These are phyloP conservation scores for Drosera capensis DNA, from an alignment of 148 eudicot species.

Conservation along the genomic window DNA sequence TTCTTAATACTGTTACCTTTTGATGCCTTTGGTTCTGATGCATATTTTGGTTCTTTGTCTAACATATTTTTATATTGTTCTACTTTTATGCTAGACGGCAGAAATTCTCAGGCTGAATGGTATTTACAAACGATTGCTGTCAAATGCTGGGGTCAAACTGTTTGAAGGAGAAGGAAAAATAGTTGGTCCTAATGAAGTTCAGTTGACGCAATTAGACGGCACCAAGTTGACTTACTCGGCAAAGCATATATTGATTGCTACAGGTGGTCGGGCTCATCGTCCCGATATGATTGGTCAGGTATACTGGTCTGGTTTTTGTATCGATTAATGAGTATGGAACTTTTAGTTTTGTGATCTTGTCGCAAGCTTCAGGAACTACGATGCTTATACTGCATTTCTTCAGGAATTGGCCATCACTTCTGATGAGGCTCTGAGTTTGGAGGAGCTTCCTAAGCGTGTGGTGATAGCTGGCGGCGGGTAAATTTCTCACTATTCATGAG, in stretches of 20 bases:
- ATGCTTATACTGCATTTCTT: constrained; percentile 1
- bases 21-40: too few relatives aligned
- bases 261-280: constrained; percentile 84
- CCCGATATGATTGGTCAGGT: constrained; percentile 79
- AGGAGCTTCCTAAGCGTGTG: constrained; percentile 83
- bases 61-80: not conserved
- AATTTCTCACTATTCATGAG: too few relatives aligned
- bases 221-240: constrained; percentile 78
- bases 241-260: constrained; percentile 84
- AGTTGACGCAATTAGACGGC: constrained; percentile 81
- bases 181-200: constrained; percentile 85
- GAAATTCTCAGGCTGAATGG: constrained; percentile 74
- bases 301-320: not conserved
- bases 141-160: constrained; percentile 85
- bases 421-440: constrained; percentile 97
- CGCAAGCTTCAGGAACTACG: not conserved
- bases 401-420: constrained; percentile 90
- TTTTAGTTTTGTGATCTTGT: not conserved
- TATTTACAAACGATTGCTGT: constrained; percentile 68
- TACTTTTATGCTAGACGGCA: constrained; percentile 40
- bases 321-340: not conserved
- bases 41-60: not conserved
- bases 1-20: too few relatives aligned
- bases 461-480: constrained; percentile 97
- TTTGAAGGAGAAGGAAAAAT: constrained; percentile 92